Conservation (phyloP, 1,284 basidiomycete species). For the Cutaneotrichosporon dermatis region DNA sequence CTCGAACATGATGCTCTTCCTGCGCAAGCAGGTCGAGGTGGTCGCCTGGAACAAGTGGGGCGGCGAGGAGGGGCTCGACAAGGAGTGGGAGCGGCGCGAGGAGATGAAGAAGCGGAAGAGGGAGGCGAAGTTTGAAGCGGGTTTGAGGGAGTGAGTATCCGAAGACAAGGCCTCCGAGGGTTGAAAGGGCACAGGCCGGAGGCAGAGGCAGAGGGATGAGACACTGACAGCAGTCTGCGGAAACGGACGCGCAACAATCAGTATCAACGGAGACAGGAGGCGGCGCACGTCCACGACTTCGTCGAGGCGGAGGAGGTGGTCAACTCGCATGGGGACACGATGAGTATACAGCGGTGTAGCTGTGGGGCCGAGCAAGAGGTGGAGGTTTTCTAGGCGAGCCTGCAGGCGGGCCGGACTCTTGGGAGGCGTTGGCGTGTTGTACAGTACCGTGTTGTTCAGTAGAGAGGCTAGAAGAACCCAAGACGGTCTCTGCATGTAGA, state of each 20-base stretch:
- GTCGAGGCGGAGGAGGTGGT: slow-evolving; percentile 56
- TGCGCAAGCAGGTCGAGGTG: slow-evolving; percentile 88
- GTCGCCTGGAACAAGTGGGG: slow-evolving; percentile 99
- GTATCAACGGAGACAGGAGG: slow-evolving; percentile 80
- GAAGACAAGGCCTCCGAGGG: slow-evolving; percentile 64
- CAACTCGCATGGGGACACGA: slow-evolving; percentile 50
- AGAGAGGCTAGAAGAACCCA: background rate
- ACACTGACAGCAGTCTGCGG: slow-evolving; percentile 56
- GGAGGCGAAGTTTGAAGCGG: slow-evolving; percentile 87
- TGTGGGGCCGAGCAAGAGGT: slow-evolving; percentile 85
- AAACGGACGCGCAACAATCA: slow-evolving; percentile 80
- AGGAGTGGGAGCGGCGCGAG: slow-evolving; percentile 75
- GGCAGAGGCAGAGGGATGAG: slow-evolving; percentile 90
- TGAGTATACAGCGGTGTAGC: slow-evolving; percentile 63
- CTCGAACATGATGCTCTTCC: slow-evolving; percentile 98
- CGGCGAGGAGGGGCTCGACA: slow-evolving; percentile 81
- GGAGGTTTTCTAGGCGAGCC: slow-evolving; percentile 60
- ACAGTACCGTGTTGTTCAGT: background rate
- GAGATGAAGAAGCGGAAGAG: slow-evolving; percentile 85
- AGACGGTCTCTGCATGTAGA: background rate
- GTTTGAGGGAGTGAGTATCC: slow-evolving; percentile 60
- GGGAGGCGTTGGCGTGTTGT: background rate
- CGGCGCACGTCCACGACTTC: slow-evolving; percentile 80
- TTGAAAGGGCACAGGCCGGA: slow-evolving; percentile 89
- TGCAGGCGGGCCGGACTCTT: too few species aligned